These are phyloP conservation scores for Fonsecaea erecta DNA, from an alignment of 2,329 filamentous ascomycete species.

Conservation along the genomic window DNA sequence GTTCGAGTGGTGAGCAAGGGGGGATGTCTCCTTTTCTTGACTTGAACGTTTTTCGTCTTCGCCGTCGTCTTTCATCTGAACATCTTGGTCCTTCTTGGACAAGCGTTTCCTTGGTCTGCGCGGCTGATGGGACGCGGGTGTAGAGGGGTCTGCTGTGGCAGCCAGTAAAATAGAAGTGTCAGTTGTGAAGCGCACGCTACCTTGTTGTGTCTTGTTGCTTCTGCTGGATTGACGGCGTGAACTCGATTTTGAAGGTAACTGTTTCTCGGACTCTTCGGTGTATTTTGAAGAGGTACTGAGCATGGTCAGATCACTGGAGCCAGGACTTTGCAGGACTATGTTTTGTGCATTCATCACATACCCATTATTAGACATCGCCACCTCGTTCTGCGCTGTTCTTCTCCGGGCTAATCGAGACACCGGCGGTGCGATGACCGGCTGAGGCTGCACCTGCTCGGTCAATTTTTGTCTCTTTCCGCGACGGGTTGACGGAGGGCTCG, in stretches of 20 bases:
- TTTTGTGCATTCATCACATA: slow-evolving; percentile 14
- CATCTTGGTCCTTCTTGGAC: slow-evolving; percentile 65
- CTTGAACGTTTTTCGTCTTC: slow-evolving; percentile 49
- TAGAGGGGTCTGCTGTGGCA: slow-evolving; percentile 41
- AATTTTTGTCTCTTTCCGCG: slow-evolving; percentile 72
- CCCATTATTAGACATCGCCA: slow-evolving; percentile 43
- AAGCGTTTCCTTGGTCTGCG: slow-evolving; percentile 60
- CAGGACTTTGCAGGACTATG: slow-evolving; percentile 33
- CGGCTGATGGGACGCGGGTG: slow-evolving; percentile 42
- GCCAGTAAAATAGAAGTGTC: slow-evolving; percentile 19
- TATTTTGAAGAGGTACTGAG: slow-evolving; percentile 66
- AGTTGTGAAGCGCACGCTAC: slow-evolving; percentile 51
- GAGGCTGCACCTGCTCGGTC: slow-evolving; percentile 55
- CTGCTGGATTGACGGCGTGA: slow-evolving; percentile 72
- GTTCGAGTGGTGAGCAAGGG: slow-evolving; percentile 52
- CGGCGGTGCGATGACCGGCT: slow-evolving; percentile 42
- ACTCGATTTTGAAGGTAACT: slow-evolving; percentile 61
- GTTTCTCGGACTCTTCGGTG: slow-evolving; percentile 65
- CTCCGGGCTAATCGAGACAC: slow-evolving; percentile 26
- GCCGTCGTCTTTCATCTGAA: slow-evolving; percentile 69
- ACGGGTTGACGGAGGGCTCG: slow-evolving; percentile 49
- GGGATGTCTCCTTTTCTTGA: slow-evolving; percentile 53
- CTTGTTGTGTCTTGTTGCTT: slow-evolving; percentile 64
- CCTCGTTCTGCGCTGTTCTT: slow-evolving; percentile 26
- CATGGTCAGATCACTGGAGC: slow-evolving; percentile 33